Conservation (phyloP, 495 filamentous ascomycete genomes). For the Penicillium simplicissimum region DNA sequence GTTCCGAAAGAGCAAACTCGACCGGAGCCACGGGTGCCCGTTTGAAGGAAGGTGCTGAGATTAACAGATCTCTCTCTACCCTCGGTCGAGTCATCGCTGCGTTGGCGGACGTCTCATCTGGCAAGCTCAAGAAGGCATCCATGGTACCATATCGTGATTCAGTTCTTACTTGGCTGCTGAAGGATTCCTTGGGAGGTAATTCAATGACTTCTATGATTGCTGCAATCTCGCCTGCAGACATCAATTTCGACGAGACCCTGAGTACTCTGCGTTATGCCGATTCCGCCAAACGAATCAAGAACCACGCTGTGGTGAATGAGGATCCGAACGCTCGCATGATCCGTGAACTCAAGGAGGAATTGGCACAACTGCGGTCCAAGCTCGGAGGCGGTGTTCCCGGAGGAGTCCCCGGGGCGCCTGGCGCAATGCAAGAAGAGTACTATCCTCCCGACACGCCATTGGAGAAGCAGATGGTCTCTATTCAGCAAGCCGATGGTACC, state of each 20-base stretch:
- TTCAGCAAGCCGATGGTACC: slow-evolving; percentile 79
- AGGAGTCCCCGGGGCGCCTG: slow-evolving; percentile 34
- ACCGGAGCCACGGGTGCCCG: slow-evolving; percentile 95
- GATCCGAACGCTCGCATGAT: slow-evolving; percentile 99
- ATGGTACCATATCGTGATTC: slow-evolving; percentile 98
- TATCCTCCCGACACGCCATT: slow-evolving; percentile 91
- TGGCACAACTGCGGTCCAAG: slow-evolving; percentile 83
- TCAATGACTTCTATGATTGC: slow-evolving; percentile 99
- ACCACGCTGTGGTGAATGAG: slow-evolving; percentile 98
- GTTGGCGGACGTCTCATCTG: slow-evolving; percentile 83
- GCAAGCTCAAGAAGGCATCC: slow-evolving; percentile 79
- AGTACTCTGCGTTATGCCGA: slow-evolving; percentile 96
- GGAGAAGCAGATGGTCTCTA: slow-evolving; percentile 94
- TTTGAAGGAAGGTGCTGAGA: slow-evolving; percentile 97
- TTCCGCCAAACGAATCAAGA: slow-evolving; percentile 98
- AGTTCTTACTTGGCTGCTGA: slow-evolving; percentile 93
- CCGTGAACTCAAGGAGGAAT: slow-evolving; percentile 92
- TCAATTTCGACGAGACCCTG: slow-evolving; percentile 98
- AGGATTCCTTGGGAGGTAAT: slow-evolving; percentile 97
- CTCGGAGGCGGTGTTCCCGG: slow-evolving; percentile 66
- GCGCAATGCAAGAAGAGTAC: slow-evolving; percentile 65
- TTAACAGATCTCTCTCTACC: slow-evolving; percentile 95
- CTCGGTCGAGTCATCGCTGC: slow-evolving; percentile 98
- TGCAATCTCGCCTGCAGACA: slow-evolving; percentile 96
- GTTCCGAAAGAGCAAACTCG: slow-evolving; percentile 93